These are phyloP conservation scores for Lepraria neglecta DNA, from an alignment of 495 filamentous ascomycete species.

Conservation along the genomic window DNA sequence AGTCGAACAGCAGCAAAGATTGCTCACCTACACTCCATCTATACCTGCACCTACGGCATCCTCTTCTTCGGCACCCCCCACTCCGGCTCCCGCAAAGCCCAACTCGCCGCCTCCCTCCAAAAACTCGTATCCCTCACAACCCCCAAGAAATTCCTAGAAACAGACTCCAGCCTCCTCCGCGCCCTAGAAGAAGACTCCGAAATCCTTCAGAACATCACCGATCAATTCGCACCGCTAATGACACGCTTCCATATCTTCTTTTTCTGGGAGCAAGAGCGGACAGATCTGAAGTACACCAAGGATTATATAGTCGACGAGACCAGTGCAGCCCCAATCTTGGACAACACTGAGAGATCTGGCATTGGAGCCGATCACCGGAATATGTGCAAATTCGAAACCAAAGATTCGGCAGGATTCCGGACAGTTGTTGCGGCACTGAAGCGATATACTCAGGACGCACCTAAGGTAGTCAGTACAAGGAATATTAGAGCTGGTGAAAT, in stretches of 20 bases:
- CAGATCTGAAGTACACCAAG: slow-evolving; percentile 30
- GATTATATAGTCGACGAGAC: slow-evolving; percentile 26
- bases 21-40: slow-evolving; percentile 34
- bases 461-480: slow-evolving; percentile 19
- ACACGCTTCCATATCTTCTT: slow-evolving; percentile 37
- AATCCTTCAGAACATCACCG: slow-evolving; percentile 39
- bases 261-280: slow-evolving; percentile 43
- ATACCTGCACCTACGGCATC: slow-evolving; percentile 34
- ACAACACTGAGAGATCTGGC: slow-evolving; percentile 28
- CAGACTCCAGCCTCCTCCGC: slow-evolving; percentile 29
- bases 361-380: slow-evolving; percentile 31
- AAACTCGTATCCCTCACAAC: slow-evolving; percentile 24
- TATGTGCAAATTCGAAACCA: slow-evolving; percentile 28
- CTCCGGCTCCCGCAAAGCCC: slow-evolving; percentile 28
- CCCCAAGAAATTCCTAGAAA: slow-evolving; percentile 24
- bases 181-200: slow-evolving; percentile 36
- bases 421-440: slow-evolving; percentile 25
- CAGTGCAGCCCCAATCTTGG: slow-evolving; percentile 25
- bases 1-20: slow-evolving; percentile 20
- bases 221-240: slow-evolving; percentile 42
- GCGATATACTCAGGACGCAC: slow-evolving; percentile 24
- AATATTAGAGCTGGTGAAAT: slow-evolving; percentile 8
- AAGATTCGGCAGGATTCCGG: slow-evolving; percentile 42
- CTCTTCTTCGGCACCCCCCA: slow-evolving; percentile 42
- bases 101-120: slow-evolving; percentile 25